Conservation (phyloP, 495 filamentous ascomycete species). For the Podospora pseudoanserina region DNA sequence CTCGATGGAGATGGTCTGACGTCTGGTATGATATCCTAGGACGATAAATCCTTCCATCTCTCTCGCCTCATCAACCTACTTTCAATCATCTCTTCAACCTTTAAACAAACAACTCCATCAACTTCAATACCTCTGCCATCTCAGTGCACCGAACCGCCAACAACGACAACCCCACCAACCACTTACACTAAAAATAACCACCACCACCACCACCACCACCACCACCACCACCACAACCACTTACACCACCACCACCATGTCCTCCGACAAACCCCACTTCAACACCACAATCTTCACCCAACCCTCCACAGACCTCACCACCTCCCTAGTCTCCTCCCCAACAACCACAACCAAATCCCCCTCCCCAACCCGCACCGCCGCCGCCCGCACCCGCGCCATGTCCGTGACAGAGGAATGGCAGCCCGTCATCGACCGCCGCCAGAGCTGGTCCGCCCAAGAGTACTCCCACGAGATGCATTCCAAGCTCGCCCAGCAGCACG, state of each 20-base stretch:
- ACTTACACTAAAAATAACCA: not conserved
- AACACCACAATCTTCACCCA: not conserved
- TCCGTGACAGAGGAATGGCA: slow-evolving; percentile 38
- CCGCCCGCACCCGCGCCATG: slow-evolving; percentile 38
- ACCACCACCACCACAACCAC: not conserved
- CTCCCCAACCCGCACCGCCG: slow-evolving; percentile 14
- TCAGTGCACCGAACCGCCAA: not conserved
- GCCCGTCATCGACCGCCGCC: slow-evolving; percentile 39
- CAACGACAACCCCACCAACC: not conserved
- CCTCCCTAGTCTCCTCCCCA: not conserved
- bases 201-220: not conserved
- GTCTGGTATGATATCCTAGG: not conserved
- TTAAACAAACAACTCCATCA: not conserved
- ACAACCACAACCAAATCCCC: not conserved
- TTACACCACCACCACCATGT: not conserved
- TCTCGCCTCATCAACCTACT: not conserved
- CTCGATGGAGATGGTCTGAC: not conserved
- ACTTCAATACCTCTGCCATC: not conserved
- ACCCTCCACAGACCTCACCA: not conserved
- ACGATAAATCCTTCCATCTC: not conserved
- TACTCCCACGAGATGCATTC: slow-evolving; percentile 40
- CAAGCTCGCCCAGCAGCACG: slow-evolving; percentile 25
- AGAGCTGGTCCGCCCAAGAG: slow-evolving; percentile 48
- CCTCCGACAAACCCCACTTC: not conserved
- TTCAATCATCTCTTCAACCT: not conserved